Evolutionary conservation across 257 asterid species (phyloP).

Genomic region (Paraleonurus japonicus): DNA sequence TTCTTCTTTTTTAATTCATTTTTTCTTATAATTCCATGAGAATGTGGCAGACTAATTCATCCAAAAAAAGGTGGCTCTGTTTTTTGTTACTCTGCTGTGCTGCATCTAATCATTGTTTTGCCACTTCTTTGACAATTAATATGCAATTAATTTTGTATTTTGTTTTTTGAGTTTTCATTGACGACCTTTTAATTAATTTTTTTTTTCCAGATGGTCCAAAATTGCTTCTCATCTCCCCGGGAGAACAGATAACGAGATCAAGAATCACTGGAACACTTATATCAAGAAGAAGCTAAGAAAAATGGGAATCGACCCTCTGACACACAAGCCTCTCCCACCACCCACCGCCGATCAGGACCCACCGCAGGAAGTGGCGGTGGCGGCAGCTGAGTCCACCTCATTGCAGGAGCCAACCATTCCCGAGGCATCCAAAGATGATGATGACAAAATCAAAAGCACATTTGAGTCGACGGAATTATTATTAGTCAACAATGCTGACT

Average conservation of each 20-base stretch:
- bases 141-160: too few species aligned
- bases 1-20: not conserved
- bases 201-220: constrained; percentile 37
- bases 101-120: too few species aligned
- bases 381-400: not conserved
- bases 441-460: not conserved
- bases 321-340: constrained; percentile 40
- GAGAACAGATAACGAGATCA: constrained; percentile 46
- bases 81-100: too few species aligned
- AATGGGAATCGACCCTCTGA: constrained; percentile 50
- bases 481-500: constrained; percentile 46
- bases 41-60: constrained; percentile 17
- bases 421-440: not conserved
- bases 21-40: not conserved
- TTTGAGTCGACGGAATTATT: constrained; percentile 21
- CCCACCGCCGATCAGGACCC: constrained; percentile 12
- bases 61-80: not conserved
- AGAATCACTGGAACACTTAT: constrained; percentile 51
- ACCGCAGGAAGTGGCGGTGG: not conserved
- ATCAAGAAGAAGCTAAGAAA: constrained; percentile 39
- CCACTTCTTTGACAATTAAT: too few species aligned
- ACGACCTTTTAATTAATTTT: too few species aligned
- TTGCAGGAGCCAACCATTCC: constrained; percentile 11
- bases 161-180: not conserved
- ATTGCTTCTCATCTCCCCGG: constrained; percentile 47